Evolutionary conservation across 2,329 filamentous ascomycete genomes (phyloP).

Genomic region (Chrysoporthe puriensis): DNA sequence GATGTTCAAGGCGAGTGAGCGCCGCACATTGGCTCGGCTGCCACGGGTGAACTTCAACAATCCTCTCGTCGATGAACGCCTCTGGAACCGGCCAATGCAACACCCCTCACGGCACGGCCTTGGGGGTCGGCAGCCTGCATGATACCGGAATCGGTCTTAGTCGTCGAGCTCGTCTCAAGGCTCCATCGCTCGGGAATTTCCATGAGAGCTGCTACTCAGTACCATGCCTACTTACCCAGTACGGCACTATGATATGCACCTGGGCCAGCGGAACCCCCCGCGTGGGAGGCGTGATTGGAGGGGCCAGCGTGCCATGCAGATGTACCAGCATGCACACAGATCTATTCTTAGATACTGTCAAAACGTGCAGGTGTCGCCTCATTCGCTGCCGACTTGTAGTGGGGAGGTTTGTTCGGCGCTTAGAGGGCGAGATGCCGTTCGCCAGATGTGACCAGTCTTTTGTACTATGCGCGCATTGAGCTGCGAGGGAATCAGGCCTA

Average conservation of each 20-base stretch:
- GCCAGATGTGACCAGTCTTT: background rate
- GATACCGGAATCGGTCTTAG: background rate
- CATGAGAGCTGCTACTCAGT: background rate
- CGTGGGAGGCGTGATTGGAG: slow-evolving; percentile 3
- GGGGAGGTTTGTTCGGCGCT: slow-evolving; percentile 14
- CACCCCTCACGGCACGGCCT: background rate
- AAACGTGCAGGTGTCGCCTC: background rate
- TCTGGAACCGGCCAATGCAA: background rate
- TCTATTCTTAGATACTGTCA: slow-evolving; percentile 18
- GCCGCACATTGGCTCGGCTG: background rate
- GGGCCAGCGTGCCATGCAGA: slow-evolving; percentile 17
- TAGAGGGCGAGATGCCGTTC: slow-evolving; percentile 19
- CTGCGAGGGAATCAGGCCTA: background rate
- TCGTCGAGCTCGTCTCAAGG: background rate
- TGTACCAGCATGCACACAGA: background rate
- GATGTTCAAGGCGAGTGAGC: background rate
- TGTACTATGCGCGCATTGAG: background rate
- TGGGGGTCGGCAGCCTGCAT: background rate
- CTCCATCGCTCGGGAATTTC: background rate
- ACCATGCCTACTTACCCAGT: background rate
- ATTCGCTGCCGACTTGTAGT: slow-evolving; percentile 19
- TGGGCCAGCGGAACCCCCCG: background rate
- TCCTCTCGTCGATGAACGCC: background rate
- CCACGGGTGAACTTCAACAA: background rate
- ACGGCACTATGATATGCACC: background rate